phyloP scores from a whole-genome alignment of 2,329 filamentous ascomycete genomes.

The Sclerotinia glacialis region DNA sequence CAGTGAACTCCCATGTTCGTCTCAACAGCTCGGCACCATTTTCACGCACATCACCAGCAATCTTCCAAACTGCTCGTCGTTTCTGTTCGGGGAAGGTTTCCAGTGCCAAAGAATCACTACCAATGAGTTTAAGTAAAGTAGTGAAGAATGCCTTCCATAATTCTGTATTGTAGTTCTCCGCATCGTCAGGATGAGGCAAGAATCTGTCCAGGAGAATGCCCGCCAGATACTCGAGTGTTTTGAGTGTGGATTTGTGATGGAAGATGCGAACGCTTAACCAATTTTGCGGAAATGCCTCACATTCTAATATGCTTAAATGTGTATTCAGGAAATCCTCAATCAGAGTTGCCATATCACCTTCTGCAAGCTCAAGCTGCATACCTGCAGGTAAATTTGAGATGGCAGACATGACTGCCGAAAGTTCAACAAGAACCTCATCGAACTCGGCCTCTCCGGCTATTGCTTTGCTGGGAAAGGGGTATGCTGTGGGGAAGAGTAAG shows the following conservation, averaged over 20 bases:
- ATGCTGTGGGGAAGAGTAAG: conserved; percentile 82
- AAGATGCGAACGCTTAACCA: conserved; percentile 95
- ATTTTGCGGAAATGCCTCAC: conserved; percentile 80
- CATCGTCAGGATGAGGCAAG: conserved; percentile 85
- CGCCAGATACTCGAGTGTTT: conserved; percentile 77
- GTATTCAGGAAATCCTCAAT: conserved; percentile 78
- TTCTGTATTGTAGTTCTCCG: conserved; percentile 77
- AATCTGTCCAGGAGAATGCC: conserved; percentile 78
- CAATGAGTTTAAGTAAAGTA: conserved; percentile 82
- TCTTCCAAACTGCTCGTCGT: conserved; percentile 94
- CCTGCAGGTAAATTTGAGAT: conserved; percentile 71
- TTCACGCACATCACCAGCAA: conserved; percentile 92
- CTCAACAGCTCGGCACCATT: conserved; percentile 82
- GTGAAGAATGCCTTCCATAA: conserved; percentile 93
- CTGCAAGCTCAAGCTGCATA: conserved; percentile 71
- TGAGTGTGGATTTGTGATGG: conserved; percentile 87
- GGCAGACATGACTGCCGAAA: conserved; percentile 82
- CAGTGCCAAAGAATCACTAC: conserved; percentile 81
- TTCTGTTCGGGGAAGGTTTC: conserved; percentile 98
- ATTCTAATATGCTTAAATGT: conserved; percentile 83
- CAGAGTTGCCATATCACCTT: conserved; percentile 71
- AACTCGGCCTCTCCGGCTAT: conserved; percentile 60
- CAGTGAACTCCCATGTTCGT: conserved; percentile 89
- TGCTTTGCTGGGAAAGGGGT: conserved; percentile 78
- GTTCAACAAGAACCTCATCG: conserved; percentile 84